These are phyloP conservation scores for Spergularia marina DNA, from an alignment of 148 eudicot species.

Conservation along the genomic window DNA sequence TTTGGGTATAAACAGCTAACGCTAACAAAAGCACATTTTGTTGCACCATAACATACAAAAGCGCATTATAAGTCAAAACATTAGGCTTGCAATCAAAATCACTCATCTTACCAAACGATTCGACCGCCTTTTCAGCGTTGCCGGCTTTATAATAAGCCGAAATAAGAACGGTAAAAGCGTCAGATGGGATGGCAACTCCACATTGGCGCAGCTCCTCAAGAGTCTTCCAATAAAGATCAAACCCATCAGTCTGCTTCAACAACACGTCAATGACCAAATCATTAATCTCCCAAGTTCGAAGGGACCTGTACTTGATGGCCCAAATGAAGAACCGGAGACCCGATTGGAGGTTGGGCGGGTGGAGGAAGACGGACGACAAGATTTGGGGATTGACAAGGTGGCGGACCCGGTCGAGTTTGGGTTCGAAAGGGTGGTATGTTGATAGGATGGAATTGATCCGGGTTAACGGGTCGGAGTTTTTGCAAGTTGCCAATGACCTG, in stretches of 20 bases:
- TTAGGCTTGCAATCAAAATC: constrained; percentile 59
- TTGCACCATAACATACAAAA: constrained; percentile 56
- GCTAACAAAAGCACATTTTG: constrained; percentile 54
- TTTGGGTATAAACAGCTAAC: constrained; percentile 60
- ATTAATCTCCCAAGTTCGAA: constrained; percentile 35
- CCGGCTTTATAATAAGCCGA: constrained; percentile 47
- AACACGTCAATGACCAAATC: constrained; percentile 44
- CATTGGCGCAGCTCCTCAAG: constrained; percentile 49
- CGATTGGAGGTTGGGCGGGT: constrained; percentile 30
- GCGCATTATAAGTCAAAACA: constrained; percentile 54
- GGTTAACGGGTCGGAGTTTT: constrained; percentile 21
- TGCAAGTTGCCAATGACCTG: background rate
- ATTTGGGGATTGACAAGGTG: constrained; percentile 26
- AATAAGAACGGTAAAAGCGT: constrained; percentile 61
- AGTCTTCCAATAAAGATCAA: constrained; percentile 58
- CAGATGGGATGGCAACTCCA: constrained; percentile 33
- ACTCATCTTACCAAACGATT: constrained; percentile 61
- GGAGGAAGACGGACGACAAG: constrained; percentile 37
- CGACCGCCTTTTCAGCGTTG: constrained; percentile 58
- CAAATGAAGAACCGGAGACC: constrained; percentile 73
- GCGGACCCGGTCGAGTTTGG: constrained; percentile 38
- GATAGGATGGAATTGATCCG: constrained; percentile 36
- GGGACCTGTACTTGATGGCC: constrained; percentile 36
- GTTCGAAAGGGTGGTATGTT: constrained; percentile 37
- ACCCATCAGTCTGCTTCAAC: constrained; percentile 31